Conservation (phyloP, 306 rosid species). For the Phaseolus lunatus region DNA sequence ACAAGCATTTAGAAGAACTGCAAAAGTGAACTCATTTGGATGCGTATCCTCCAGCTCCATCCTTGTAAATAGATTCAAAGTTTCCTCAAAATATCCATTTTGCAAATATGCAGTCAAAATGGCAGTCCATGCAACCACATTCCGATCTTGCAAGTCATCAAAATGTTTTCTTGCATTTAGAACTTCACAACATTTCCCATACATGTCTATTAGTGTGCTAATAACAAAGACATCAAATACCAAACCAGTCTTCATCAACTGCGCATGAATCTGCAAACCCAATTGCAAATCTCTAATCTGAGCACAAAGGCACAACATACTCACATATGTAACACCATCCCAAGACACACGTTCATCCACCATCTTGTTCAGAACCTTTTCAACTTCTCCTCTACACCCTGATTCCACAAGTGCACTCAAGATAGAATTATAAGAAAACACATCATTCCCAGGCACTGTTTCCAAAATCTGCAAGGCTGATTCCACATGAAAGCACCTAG, state of each 20-base stretch:
- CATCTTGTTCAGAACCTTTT: not conserved
- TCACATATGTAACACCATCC: not conserved
- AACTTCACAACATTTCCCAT: not conserved
- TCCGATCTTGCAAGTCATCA: not conserved
- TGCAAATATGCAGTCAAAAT: not conserved
- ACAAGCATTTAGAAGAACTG: constrained; percentile 1
- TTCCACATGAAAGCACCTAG: not conserved
- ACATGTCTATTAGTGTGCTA: not conserved
- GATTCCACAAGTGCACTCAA: not conserved
- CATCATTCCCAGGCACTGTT: not conserved
- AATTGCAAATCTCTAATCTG: not conserved
- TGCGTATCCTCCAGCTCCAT: not conserved
- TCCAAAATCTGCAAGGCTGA: not conserved
- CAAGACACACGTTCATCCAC: not conserved
- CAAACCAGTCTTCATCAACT: not conserved
- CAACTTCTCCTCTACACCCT: not conserved
- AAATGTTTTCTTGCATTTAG: constrained; percentile 3
- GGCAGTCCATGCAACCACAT: not conserved
- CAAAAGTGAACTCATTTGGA: not conserved
- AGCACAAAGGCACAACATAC: not conserved
- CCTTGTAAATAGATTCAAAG: not conserved
- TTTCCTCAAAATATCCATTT: not conserved
- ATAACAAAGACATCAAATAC: not conserved
- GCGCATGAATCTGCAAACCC: constrained; percentile 10
- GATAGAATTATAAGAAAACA: not conserved